These are phyloP conservation scores for Neckera pumila DNA, from an alignment of 225 moss, liverwort and hornwort genomes.

Conservation along the genomic window DNA sequence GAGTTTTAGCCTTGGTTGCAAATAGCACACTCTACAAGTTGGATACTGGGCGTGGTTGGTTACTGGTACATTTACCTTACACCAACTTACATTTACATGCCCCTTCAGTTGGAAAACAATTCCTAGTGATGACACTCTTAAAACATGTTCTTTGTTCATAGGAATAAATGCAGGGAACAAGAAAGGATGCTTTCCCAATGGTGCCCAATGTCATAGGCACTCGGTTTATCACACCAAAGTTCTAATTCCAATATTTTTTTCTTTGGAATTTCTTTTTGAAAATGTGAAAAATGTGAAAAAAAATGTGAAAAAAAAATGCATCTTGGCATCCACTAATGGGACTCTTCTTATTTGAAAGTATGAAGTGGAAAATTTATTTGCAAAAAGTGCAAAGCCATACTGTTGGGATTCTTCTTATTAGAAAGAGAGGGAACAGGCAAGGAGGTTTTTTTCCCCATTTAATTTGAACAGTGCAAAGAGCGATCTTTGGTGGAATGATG, in stretches of 20 bases:
- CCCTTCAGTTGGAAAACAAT: background rate
- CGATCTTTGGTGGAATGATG: background rate
- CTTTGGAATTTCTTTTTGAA: too few species aligned
- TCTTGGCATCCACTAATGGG: fast-evolving
- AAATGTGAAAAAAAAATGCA: background rate
- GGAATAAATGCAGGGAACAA: background rate
- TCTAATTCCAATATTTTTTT: too few species aligned
- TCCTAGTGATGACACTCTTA: background rate
- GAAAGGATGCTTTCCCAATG: background rate
- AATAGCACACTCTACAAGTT: too few species aligned
- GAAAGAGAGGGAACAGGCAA: background rate
- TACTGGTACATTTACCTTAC: too few species aligned
- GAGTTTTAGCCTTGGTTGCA: too few species aligned
- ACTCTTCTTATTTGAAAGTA: background rate
- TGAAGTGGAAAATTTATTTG: background rate
- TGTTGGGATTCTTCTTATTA: too few species aligned
- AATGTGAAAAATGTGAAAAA: too few species aligned
- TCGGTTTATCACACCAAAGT: background rate
- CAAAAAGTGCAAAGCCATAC: background rate
- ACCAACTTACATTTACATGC: too few species aligned
- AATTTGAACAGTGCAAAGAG: background rate
- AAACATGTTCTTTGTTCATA: background rate
- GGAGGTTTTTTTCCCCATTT: background rate
- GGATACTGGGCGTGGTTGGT: too few species aligned
- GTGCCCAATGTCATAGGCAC: background rate